Conservation (phyloP, 1,284 basidiomycete species). For the Tylopilus sp. region DNA sequence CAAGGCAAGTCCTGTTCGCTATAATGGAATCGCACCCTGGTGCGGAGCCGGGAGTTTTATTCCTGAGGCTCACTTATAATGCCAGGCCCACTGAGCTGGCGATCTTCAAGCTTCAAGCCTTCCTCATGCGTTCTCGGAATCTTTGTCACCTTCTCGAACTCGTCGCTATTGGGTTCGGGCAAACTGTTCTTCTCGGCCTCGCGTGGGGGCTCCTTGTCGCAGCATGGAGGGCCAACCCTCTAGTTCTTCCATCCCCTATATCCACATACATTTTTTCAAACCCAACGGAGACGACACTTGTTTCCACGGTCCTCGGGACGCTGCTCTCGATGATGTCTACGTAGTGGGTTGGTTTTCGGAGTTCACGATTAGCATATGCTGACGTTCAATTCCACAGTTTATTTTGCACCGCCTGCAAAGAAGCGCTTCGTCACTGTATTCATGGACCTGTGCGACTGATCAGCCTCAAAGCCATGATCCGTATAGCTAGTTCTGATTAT, state of each 20-base stretch:
- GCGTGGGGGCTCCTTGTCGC: slow-evolving; percentile 19
- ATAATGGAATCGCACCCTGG: neutral
- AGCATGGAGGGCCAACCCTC: neutral
- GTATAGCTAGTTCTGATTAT: slow-evolving; percentile 2
- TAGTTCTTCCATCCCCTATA: slow-evolving; percentile 6
- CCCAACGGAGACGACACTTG: slow-evolving; percentile 11
- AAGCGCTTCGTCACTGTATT: slow-evolving; percentile 12
- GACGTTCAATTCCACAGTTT: neutral
- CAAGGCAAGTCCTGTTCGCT: neutral
- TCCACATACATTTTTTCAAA: neutral
- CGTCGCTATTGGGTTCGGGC: neutral
- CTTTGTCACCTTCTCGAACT: neutral
- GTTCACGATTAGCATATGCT: neutral
- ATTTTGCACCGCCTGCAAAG: slow-evolving; percentile 11
- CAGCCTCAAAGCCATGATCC: neutral
- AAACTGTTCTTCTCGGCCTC: neutral
- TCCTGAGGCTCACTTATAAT: neutral
- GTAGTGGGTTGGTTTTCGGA: neutral
- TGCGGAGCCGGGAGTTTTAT: neutral
- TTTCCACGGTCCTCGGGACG: slow-evolving; percentile 12
- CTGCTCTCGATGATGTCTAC: slow-evolving; percentile 7
- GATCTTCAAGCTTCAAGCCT: no score
- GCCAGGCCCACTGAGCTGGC: neutral
- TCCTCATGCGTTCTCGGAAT: neutral
- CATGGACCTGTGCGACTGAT: slow-evolving; percentile 11